Percentiles rank a stretch among this genome's conserved stretches.
Conservation (phyloP, 345 rosid genomes). For the Heritiera fomes region DNA sequence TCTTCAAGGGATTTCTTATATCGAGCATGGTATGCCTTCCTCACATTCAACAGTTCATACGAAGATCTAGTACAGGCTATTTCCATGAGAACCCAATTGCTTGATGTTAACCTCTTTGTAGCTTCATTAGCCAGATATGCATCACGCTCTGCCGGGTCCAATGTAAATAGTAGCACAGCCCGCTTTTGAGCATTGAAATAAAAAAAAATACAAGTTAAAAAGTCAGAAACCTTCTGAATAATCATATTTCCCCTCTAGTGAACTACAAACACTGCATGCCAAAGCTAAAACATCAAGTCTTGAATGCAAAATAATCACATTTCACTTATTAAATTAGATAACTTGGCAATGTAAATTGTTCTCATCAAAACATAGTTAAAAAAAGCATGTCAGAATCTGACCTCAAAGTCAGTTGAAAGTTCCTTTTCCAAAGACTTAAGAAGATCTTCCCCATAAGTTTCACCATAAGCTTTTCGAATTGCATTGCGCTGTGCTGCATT, state of each 20-base stretch:
- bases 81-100: conserved; percentile 76
- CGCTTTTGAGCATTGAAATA: conserved; percentile 50
- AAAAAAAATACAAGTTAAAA: neutral
- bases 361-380: neutral
- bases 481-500: conserved; percentile 66
- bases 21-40: conserved; percentile 78
- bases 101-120: conserved; percentile 64
- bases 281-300: neutral
- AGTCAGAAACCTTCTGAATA: conserved; percentile 11
- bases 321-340: neutral
- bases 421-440: conserved; percentile 72
- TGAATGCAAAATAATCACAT: neutral
- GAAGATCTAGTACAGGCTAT: conserved; percentile 81
- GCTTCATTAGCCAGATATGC: conserved; percentile 78
- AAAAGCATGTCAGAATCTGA: conserved; percentile 27
- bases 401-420: conserved; percentile 90
- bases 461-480: conserved; percentile 60
- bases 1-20: conserved; percentile 83
- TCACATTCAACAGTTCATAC: conserved; percentile 52
- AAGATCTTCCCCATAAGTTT: conserved; percentile 73
- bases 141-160: conserved; percentile 78
- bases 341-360: neutral
- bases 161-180: conserved; percentile 64
- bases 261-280: neutral
- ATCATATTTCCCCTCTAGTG: neutral